A percentile compares a stretch with the other conserved stretches of the same genome.
Conservation (phyloP, 495 filamentous ascomycete species). For the Margaritispora aquatica region DNA sequence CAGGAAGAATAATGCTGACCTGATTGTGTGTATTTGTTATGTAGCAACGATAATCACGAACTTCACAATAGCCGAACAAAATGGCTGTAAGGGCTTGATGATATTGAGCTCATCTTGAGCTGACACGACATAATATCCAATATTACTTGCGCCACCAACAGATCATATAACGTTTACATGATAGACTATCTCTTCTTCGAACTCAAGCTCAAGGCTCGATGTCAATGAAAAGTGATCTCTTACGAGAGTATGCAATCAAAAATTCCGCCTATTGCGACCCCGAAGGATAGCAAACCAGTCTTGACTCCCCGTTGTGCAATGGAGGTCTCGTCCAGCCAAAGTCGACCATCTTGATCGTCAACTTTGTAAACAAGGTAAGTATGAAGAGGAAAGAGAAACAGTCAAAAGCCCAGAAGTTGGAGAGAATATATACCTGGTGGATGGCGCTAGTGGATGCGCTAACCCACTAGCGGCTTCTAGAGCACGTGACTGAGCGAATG, state of each 20-base stretch:
- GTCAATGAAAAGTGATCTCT: conserved; percentile 44
- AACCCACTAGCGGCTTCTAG: too few relatives aligned
- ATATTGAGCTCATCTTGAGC: too few relatives aligned
- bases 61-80: too few relatives aligned
- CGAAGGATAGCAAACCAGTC: conserved; percentile 61
- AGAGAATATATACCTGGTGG: neutral
- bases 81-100: too few relatives aligned
- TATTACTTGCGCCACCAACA: too few relatives aligned
- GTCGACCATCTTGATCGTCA: conserved; percentile 16
- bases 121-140: too few relatives aligned
- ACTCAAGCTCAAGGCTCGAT: conserved; percentile 34
- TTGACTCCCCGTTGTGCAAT: conserved; percentile 71
- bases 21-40: too few relatives aligned
- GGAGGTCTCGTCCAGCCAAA: conserved; percentile 52
- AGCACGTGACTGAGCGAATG: too few relatives aligned
- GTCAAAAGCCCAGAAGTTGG: neutral
- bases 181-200: conserved; percentile 50
- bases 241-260: conserved; percentile 47
- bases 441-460: too few relatives aligned
- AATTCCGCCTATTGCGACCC: conserved; percentile 65
- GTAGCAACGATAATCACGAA: too few relatives aligned
- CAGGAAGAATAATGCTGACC: too few relatives aligned
- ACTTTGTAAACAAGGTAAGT: conserved; percentile 23
- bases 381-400: conserved; percentile 14
- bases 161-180: too few relatives aligned